These are phyloP conservation scores for Primulina tabacum DNA, from an alignment of 257 asterid genomes.

Conservation along the genomic window DNA sequence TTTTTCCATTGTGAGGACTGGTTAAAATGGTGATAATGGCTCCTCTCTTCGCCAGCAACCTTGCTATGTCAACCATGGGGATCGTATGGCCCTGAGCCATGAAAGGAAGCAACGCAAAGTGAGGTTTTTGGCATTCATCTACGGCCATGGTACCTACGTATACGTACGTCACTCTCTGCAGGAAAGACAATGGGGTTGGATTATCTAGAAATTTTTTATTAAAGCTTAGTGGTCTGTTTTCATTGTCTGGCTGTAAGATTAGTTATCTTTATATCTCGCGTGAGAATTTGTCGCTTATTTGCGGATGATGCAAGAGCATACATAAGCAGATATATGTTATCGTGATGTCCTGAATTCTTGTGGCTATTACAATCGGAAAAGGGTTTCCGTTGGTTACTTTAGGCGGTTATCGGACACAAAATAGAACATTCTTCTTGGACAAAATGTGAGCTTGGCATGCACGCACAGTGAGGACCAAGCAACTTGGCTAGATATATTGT, in stretches of 20 bases:
- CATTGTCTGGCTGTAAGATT: background rate
- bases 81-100: slow-evolving; percentile 58
- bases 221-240: background rate
- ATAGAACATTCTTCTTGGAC: no score
- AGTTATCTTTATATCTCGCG: background rate
- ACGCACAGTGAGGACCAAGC: no score
- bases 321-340: slow-evolving; percentile 10
- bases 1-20: slow-evolving; percentile 38
- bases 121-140: slow-evolving; percentile 29
- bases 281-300: background rate
- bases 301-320: slow-evolving; percentile 29
- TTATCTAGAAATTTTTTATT: background rate
- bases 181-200: background rate
- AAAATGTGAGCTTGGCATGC: no score
- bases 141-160: slow-evolving; percentile 30
- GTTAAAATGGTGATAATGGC: slow-evolving; percentile 37
- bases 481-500: no score
- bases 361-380: background rate
- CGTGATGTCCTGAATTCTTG: background rate
- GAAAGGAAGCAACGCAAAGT: slow-evolving; percentile 48
- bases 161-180: no score
- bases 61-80: slow-evolving; percentile 46
- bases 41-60: slow-evolving; percentile 40
- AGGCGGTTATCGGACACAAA: no score
- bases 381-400: no score